These are phyloP conservation scores for Arachnomyces sp. DNA, from an alignment of 2,329 filamentous ascomycete species.

Conservation along the genomic window DNA sequence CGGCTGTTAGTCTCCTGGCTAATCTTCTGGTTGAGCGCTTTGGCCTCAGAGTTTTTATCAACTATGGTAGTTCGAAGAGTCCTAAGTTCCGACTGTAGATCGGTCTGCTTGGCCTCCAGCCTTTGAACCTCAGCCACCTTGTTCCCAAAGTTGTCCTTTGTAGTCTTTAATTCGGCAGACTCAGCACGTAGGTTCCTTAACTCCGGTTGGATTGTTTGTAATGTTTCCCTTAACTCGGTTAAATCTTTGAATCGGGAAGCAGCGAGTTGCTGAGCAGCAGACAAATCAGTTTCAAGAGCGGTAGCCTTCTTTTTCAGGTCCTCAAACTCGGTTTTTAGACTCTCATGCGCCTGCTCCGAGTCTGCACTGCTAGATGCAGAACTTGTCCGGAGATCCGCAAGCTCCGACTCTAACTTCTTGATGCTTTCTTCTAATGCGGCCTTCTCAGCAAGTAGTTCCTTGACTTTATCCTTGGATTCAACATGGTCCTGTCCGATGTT, in stretches of 20 bases:
- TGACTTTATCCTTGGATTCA: constrained; percentile 66
- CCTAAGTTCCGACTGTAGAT: constrained; percentile 66
- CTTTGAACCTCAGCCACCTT: constrained; percentile 59
- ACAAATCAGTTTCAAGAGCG: constrained; percentile 71
- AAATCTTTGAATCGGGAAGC: constrained; percentile 83
- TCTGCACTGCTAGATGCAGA: constrained; percentile 40
- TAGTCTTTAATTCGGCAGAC: constrained; percentile 62
- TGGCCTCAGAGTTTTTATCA: constrained; percentile 72
- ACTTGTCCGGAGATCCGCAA: constrained; percentile 48
- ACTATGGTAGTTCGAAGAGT: constrained; percentile 61
- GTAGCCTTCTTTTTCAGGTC: constrained; percentile 63
- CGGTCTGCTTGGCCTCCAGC: constrained; percentile 76
- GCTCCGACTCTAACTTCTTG: constrained; percentile 61
- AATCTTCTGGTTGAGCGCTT: constrained; percentile 69
- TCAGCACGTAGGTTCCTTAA: constrained; percentile 71
- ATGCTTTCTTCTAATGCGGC: constrained; percentile 57
- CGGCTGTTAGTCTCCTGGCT: constrained; percentile 64
- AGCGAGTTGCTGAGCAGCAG: constrained; percentile 77
- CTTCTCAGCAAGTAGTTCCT: constrained; percentile 65
- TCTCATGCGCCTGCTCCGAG: constrained; percentile 46
- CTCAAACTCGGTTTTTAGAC: constrained; percentile 59
- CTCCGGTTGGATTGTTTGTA: constrained; percentile 83
- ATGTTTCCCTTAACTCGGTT: constrained; percentile 66
- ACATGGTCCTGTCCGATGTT: constrained; percentile 77
- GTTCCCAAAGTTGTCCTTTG: constrained; percentile 65